Percentiles rank a stretch among this genome's conserved stretches.
phyloP scores from a whole-genome alignment of 1,139 yeast genomes.

The Yamadazyma pseudoaaseri region DNA sequence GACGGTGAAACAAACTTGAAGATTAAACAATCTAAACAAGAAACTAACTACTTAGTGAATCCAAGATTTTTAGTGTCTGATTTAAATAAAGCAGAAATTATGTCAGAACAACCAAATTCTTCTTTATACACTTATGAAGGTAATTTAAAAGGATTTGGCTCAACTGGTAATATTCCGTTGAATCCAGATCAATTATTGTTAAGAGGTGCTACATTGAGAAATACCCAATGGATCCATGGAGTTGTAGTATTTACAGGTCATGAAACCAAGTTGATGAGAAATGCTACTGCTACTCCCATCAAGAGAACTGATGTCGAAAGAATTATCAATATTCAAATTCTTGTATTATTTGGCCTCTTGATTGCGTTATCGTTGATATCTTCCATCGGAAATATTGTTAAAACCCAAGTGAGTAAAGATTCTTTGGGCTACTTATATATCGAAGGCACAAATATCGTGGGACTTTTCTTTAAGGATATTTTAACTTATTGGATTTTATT shows the following conservation, averaged over 20 bases:
- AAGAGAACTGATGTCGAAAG: constrained; percentile 96
- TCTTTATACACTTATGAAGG: constrained; percentile 96
- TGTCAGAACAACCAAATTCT: constrained; percentile 92
- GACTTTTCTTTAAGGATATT: constrained; percentile 78
- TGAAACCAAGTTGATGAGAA: constrained; percentile 96
- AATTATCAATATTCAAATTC: constrained; percentile 87
- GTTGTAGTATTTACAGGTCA: constrained; percentile 95
- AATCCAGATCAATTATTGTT: constrained; percentile 87
- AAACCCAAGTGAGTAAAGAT: constrained; percentile 52
- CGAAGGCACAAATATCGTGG: constrained; percentile 66
- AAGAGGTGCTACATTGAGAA: constrained; percentile 93
- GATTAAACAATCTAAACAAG: constrained; percentile 83
- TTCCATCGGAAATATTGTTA: constrained; percentile 83
- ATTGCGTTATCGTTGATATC: constrained; percentile 76
- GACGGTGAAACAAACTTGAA: constrained; percentile 98
- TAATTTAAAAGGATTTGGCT: constrained; percentile 57
- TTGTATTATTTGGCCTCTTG: constrained; percentile 81
- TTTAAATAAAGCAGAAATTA: constrained; percentile 39
- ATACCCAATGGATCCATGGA: constrained; percentile 95
- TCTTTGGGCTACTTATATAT: constrained; percentile 63
- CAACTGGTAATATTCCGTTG: constrained; percentile 58
- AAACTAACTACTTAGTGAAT: constrained; percentile 72
- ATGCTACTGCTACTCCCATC: constrained; percentile 98
- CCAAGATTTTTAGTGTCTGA: constrained; percentile 56
- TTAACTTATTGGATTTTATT: constrained; percentile 94